phyloP scores from a whole-genome alignment of 306 rosid species.

The Medicago arabica region DNA sequence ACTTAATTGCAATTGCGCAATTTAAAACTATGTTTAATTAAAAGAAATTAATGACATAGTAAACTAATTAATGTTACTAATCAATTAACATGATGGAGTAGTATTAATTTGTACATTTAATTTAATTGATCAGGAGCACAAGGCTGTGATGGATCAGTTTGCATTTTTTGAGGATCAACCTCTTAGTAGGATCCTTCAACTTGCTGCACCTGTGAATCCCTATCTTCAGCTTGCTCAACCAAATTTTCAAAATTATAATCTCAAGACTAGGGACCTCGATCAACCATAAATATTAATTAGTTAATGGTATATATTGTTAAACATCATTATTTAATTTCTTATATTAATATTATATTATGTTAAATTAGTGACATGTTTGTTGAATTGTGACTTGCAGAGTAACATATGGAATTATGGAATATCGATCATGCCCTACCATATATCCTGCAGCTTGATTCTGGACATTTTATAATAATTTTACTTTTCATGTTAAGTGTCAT shows the following conservation, averaged over 20 bases:
- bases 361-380: neutral
- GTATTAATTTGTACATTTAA: neutral
- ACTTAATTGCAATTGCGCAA: neutral
- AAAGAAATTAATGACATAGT: no score
- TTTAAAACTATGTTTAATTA: no score
- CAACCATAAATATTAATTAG: neutral
- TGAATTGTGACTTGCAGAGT: slow-evolving; percentile 32
- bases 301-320: neutral
- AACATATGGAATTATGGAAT: neutral
- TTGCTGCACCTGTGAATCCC: slow-evolving; percentile 46
- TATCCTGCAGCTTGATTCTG: no score
- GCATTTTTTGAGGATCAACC: slow-evolving; percentile 47
- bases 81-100: neutral
- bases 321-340: neutral
- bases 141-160: slow-evolving; percentile 40
- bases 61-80: neutral
- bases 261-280: neutral
- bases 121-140: slow-evolving; percentile 49
- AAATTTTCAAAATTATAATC: slow-evolving; percentile 15
- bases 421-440: no score
- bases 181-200: slow-evolving; percentile 46
- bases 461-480: neutral
- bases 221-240: slow-evolving; percentile 53
- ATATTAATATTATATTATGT: neutral
- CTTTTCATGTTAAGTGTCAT: slow-evolving; percentile 2